These are phyloP conservation scores for Narthecium ossifragum DNA, from an alignment of 106 monocot genomes.

Conservation along the genomic window DNA sequence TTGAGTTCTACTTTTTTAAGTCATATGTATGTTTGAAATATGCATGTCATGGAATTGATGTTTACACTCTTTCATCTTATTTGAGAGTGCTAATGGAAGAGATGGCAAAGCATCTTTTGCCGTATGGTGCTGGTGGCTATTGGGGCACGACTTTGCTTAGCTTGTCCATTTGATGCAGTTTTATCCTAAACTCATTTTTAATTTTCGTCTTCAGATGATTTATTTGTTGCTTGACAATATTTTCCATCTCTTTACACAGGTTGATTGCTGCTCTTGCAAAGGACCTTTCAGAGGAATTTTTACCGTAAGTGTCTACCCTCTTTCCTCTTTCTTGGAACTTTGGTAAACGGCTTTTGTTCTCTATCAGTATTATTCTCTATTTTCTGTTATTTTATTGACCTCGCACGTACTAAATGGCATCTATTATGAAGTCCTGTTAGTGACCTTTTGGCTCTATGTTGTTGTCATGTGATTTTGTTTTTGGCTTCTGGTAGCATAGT, in stretches of 20 bases:
- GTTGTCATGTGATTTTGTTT: not conserved
- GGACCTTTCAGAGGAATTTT: constrained; percentile 75
- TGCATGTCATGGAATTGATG: too few relatives aligned
- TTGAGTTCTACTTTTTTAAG: too few relatives aligned
- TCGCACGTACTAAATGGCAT: not conserved
- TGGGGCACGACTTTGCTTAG: not conserved
- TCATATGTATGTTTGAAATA: too few relatives aligned
- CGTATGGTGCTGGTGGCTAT: not conserved
- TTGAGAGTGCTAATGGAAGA: not conserved
- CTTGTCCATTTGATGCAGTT: not conserved
- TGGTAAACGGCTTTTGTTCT: too few relatives aligned
- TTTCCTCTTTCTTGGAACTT: not conserved
- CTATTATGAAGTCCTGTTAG: not conserved
- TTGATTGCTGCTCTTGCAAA: constrained; percentile 70
- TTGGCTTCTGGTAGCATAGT: not conserved
- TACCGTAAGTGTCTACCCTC: constrained; percentile 52
- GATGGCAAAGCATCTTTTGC: not conserved
- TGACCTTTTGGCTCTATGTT: too few relatives aligned
- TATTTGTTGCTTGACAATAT: not conserved
- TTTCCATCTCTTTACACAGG: constrained; percentile 32
- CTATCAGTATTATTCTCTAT: not conserved
- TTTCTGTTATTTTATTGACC: not conserved
- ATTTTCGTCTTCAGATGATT: not conserved
- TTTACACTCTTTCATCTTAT: not conserved
- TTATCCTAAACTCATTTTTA: not conserved